Evolutionary conservation across 768 basidiomycete species (phyloP).

Genomic region (Clathrus columnatus): DNA sequence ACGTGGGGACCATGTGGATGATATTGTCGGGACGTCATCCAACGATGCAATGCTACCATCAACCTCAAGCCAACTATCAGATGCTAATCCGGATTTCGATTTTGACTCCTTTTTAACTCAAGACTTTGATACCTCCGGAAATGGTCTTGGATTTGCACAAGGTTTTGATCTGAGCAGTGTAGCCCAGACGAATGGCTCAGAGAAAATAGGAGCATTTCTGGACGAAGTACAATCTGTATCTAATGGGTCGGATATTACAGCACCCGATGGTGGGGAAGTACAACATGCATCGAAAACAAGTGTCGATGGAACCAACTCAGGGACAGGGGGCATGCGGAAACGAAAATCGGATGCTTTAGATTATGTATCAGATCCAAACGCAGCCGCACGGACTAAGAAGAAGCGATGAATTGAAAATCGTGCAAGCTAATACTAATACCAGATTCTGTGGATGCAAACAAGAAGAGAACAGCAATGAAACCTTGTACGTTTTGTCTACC

Average conservation of each 20-base stretch:
- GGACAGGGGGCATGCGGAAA: not conserved
- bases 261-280: not conserved
- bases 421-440: too few species aligned
- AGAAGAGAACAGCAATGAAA: not conserved
- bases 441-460: not conserved
- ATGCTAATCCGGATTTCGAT: constrained; percentile 6
- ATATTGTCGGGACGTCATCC: too few species aligned
- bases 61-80: constrained; percentile 1
- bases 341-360: constrained; percentile 3
- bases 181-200: not conserved
- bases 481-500: not conserved
- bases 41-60: not conserved
- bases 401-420: too few species aligned
- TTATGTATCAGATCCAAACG: not conserved
- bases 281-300: not conserved
- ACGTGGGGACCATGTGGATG: constrained; percentile 3
- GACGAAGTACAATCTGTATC: constrained; percentile 9
- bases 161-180: not conserved
- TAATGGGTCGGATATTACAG: constrained; percentile 6
- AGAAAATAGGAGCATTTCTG: constrained; percentile 7
- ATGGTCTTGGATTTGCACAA: not conserved
- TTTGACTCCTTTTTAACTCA: constrained; percentile 8
- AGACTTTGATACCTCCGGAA: constrained; percentile 2
- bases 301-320: not conserved
- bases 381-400: not conserved